Base-by-base conservation (phyloP, 805 yeast genomes). In the Saccharomycopsis fibuligera region DNA sequence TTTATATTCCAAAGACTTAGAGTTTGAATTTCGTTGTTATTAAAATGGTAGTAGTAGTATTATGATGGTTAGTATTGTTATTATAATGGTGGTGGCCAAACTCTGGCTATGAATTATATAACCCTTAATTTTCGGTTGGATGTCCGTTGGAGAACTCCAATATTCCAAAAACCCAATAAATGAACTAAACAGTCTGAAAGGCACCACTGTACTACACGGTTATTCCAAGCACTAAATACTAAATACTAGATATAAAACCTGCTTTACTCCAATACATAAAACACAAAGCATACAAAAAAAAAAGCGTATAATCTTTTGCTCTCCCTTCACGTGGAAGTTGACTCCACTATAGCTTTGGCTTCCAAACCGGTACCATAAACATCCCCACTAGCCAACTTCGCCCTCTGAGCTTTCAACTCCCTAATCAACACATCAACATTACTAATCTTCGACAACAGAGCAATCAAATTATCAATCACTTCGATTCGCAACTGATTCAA, bases 401-500 rank as follows among this genome's bases (percentile, higher is more conserved):
- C 22, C 23, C 21, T 41, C 27, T 24, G 35, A 8, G 12, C 16
- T 25, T 40, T 42, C 38, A 50, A 33, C 16, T 50, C 44, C 5
- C 21, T 10, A 1, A 27, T 31, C 25, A 43, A 29, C 9, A 21
- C n/a, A 23, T 19, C 22, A 16, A 29, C 19, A 1, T 43, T 35
- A 5, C 29, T 14, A 12, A 12, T 27, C 10, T 16, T 8, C 10
- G 24, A 25, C 5, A 46, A 25, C 9, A 22, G 24, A 16, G 5
- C 21, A 9, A 46, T 38, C 45, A 47, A 35, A 39, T 41, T 36
- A 10, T 37, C 23, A 19, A 47, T 16, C n/a, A 45, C 29, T n/a
- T 45, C 46, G 14, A 44, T 22, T 21, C 39, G 29, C 12, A 43
- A 19, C 31, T 46, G 41, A 27, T 50, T 50, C 19, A 47, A 24